Percentiles rank a stretch among this genome's conserved stretches.
These are phyloP conservation scores for Mycosphaerella sp. DNA, from an alignment of 2,329 filamentous ascomycete genomes.

Conservation along the genomic window DNA sequence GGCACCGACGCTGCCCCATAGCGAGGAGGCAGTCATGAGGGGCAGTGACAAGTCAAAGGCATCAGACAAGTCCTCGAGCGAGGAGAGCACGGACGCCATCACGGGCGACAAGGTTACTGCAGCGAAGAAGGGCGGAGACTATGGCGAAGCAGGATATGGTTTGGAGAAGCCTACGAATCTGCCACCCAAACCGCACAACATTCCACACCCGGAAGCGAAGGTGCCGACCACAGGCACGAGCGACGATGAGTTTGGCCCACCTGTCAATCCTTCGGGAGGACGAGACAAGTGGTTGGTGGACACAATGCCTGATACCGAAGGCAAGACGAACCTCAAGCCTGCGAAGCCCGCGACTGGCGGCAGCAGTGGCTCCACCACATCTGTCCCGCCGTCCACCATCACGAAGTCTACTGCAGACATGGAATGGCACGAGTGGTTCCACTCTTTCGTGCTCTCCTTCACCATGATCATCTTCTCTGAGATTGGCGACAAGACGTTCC, in stretches of 20 bases:
- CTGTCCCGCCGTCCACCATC: slow-evolving; percentile 6
- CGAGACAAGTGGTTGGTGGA: slow-evolving; percentile 32
- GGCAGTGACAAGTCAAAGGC: slow-evolving; percentile 18
- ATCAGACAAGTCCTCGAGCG: slow-evolving; percentile 29
- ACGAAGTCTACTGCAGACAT: slow-evolving; percentile 10
- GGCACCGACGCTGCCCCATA: slow-evolving; percentile 71
- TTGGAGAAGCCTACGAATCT: slow-evolving; percentile 54
- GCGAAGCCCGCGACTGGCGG: slow-evolving; percentile 26
- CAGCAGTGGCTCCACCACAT: slow-evolving; percentile 16
- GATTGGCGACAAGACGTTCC: slow-evolving; percentile 96
- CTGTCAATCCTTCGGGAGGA: slow-evolving; percentile 18
- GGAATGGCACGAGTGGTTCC: slow-evolving; percentile 44
- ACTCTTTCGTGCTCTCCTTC: slow-evolving; percentile 86
- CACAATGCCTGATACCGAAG: slow-evolving; percentile 37
- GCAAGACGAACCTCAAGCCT: slow-evolving; percentile 30
- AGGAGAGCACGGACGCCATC: slow-evolving; percentile 34
- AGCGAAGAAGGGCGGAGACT: slow-evolving; percentile 31
- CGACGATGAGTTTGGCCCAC: slow-evolving; percentile 21
- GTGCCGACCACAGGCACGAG: slow-evolving; percentile 20
- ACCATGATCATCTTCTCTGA: slow-evolving; percentile 98
- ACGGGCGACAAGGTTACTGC: slow-evolving; percentile 17
- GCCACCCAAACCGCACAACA: slow-evolving; percentile 69
- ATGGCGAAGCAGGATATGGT: slow-evolving; percentile 26
- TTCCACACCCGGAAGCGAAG: slow-evolving; percentile 60
- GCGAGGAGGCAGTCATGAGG: slow-evolving; percentile 65